Evolutionary conservation across 305 asterid species (phyloP).

Genomic region (Rubia peregrina): DNA sequence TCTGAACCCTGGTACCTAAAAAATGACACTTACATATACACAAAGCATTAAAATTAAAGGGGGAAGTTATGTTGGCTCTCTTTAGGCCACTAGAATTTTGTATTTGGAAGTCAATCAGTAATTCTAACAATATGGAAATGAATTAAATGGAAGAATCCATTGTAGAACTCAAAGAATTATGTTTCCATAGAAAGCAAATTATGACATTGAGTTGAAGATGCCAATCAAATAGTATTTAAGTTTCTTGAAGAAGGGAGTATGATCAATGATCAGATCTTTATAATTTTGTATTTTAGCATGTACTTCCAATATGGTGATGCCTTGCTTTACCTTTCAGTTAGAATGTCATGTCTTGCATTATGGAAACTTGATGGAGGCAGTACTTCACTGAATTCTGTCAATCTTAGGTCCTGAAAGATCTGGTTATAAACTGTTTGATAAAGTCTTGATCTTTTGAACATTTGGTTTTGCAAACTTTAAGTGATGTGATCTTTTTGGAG

Average conservation of each 20-base stretch:
- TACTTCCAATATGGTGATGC: not conserved
- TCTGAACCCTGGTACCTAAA: not conserved
- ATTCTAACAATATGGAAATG: not conserved
- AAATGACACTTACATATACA: not conserved
- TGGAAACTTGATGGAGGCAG: slow-evolving; percentile 1
- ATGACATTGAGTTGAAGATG: not conserved
- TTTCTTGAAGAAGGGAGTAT: not conserved
- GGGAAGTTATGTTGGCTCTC: not conserved
- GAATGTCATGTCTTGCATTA: not conserved
- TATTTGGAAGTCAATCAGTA: not conserved
- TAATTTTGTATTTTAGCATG: not conserved
- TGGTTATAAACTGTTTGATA: slow-evolving; percentile 9
- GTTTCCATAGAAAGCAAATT: too few relatives aligned
- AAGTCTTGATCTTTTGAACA: slow-evolving; percentile 2
- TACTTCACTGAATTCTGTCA: slow-evolving; percentile 6
- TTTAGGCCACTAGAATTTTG: not conserved
- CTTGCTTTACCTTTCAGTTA: not conserved
- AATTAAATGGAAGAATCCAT: not conserved
- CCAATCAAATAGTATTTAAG: not conserved
- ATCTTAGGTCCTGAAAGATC: slow-evolving; percentile 2
- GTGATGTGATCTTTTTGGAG: not conserved
- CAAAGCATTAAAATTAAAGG: not conserved
- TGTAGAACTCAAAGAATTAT: not conserved
- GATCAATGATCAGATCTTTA: not conserved
- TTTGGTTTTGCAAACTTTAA: not conserved